Conservation (phyloP, 176 grass and related monocot species). For the Ampelocalamus luodianensis region DNA sequence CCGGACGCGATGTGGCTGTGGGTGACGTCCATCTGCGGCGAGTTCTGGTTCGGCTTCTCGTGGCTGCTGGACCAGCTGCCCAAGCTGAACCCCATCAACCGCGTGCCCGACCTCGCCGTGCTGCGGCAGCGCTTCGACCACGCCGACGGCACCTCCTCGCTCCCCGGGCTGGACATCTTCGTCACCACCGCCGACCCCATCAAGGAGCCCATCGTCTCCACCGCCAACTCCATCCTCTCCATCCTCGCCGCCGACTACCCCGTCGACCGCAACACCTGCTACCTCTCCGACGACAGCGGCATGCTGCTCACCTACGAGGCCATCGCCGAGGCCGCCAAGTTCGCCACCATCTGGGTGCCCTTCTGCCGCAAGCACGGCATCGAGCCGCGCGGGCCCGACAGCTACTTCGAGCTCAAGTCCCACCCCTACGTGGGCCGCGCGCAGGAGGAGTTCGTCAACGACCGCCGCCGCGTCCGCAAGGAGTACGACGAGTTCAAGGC, state of each 20-base stretch:
- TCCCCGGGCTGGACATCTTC: constrained; percentile 81
- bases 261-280: constrained; percentile 70
- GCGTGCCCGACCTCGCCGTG: constrained; percentile 62
- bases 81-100: constrained; percentile 88
- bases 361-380: constrained; percentile 93
- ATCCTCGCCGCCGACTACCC: constrained; percentile 95
- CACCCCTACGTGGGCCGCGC: constrained; percentile 84
- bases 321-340: constrained; percentile 76
- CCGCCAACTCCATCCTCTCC: constrained; percentile 89
- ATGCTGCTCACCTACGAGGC: constrained; percentile 89
- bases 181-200: constrained; percentile 84
- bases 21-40: constrained; percentile 84
- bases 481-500: constrained; percentile 97
- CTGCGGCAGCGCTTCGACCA: constrained; percentile 79
- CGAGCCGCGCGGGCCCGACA: constrained; percentile 71
- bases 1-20: constrained; percentile 92
- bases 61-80: constrained; percentile 93
- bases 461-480: constrained; percentile 72
- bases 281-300: constrained; percentile 89
- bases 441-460: constrained; percentile 82
- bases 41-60: constrained; percentile 92
- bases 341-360: constrained; percentile 81
- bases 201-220: constrained; percentile 88
- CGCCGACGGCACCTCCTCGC: constrained; percentile 57
- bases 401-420: constrained; percentile 86